Base-by-base conservation (phyloP, 2,329 filamentous ascomycete genomes). In the Aureobasidium leucospermi region DNA sequence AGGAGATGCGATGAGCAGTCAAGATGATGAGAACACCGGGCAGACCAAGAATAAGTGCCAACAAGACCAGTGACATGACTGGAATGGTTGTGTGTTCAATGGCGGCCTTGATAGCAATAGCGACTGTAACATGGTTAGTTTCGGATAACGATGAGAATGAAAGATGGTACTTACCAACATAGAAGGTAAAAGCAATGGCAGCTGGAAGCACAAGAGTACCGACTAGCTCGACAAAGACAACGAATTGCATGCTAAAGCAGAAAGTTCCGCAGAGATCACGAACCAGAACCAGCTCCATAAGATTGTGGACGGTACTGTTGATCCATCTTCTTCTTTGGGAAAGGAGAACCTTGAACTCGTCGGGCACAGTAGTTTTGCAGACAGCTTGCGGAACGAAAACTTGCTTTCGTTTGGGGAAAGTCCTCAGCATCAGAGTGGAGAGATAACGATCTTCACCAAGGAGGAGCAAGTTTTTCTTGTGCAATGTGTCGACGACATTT, bases 201-300 rank as follows among this genome's bases (percentile, higher is more conserved):
- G 94, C 95, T 2, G 94, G 94, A 23, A 99, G 81, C 10, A 99
- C 94, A 58, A 99, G 80, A 1, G 95, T 99, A 67, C 94, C 94
- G 59, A 97, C 83, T 59, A 99, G 81, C 76, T 99, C 94, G 69
- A 99, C 89, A 72, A 92, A 96, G 63, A 99, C 88, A 65, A 99
- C 87, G 71, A 99, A 99, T 76, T 99, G 94, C 94, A 99, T 99
- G 74, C 90, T 96, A 80, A 99, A 99, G 80, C 95, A 99, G 79
- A 99, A 99, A 3, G 94, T 99, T 65, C 94, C 94, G 71, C 94
- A 99, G 15, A 99, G 83, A 78, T 99, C 94, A 64, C 92, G 85
- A 46, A 99, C 95, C 36, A 99, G 83, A 56, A 97, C 86, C 61
- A 99, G 84, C 75, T 99, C 94, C 89, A 99, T 96, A 46, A 99